Conservation (phyloP, 2,329 filamentous ascomycete species). For the Myriosclerotinia scirpicola region DNA sequence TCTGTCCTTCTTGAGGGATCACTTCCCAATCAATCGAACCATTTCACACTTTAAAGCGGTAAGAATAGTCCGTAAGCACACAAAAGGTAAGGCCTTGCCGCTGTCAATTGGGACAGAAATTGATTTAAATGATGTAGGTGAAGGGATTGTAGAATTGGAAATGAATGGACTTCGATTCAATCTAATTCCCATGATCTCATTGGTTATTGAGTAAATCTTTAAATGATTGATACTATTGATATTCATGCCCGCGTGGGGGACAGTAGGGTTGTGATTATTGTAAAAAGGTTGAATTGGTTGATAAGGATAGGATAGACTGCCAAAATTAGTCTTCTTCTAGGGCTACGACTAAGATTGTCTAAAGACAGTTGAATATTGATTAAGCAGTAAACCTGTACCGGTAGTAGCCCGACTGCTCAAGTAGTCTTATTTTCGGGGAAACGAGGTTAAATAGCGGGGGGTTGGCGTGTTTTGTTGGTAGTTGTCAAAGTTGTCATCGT, state of each 20-base stretch:
- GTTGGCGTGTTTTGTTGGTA: neutral
- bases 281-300: slow-evolving; percentile 3
- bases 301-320: slow-evolving; percentile 1
- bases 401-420: neutral
- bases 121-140: neutral
- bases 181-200: neutral
- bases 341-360: too few species aligned
- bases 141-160: neutral
- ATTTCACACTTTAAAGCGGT: slow-evolving; percentile 13
- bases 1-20: slow-evolving; percentile 8
- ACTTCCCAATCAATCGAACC: slow-evolving; percentile 13
- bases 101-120: slow-evolving; percentile 3
- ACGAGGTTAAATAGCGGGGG: neutral
- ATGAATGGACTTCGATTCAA: slow-evolving; percentile 9
- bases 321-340: neutral
- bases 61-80: slow-evolving; percentile 2
- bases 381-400: too few species aligned
- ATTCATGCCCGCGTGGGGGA: slow-evolving; percentile 4
- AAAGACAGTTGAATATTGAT: too few species aligned
- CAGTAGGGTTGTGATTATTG: neutral
- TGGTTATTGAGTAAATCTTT: neutral
- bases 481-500: neutral
- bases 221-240: slow-evolving; percentile 11
- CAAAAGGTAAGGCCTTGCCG: slow-evolving; percentile 2
- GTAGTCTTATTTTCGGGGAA: neutral